These are phyloP conservation scores for Chrysoporthe austroafricana DNA, from an alignment of 2,329 filamentous ascomycete genomes.

Conservation along the genomic window DNA sequence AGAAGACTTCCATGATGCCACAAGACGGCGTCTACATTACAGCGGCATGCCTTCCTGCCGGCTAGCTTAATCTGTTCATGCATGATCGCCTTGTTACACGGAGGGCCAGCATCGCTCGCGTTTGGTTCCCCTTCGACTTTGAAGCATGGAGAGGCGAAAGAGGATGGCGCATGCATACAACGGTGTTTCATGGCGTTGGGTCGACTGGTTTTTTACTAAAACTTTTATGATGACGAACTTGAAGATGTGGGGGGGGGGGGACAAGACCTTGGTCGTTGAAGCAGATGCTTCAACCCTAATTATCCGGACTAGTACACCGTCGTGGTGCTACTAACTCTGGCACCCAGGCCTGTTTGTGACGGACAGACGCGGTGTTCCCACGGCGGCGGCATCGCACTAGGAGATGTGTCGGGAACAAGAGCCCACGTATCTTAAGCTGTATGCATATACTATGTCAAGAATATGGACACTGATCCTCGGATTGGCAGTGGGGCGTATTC, in stretches of 20 bases:
- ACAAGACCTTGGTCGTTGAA: not conserved
- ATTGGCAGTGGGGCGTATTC: not conserved
- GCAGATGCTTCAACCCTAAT: not conserved
- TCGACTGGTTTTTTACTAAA: not conserved
- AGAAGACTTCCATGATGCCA: not conserved
- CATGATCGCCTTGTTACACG: not conserved
- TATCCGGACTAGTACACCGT: not conserved
- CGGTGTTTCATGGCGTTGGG: not conserved
- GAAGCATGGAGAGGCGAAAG: not conserved
- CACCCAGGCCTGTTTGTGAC: not conserved
- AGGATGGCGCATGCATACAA: not conserved
- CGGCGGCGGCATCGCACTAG: constrained; percentile 11
- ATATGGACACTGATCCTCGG: constrained; percentile 23
- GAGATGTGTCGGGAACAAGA: constrained; percentile 6
- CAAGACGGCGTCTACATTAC: constrained; percentile 1
- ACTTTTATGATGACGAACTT: not conserved
- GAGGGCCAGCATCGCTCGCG: constrained; percentile 10
- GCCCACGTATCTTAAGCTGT: constrained; percentile 23
- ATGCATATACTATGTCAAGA: constrained; percentile 23
- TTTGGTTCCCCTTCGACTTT: not conserved
- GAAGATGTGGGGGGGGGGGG: not conserved
- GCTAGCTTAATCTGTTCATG: not conserved
- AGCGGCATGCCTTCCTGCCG: constrained; percentile 15
- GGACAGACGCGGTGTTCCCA: not conserved
- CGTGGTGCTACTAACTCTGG: not conserved